A percentile compares a stretch with the other conserved stretches of the same genome.
phyloP scores from a whole-genome alignment of 306 rosid species.

The Crotalaria pallida region DNA sequence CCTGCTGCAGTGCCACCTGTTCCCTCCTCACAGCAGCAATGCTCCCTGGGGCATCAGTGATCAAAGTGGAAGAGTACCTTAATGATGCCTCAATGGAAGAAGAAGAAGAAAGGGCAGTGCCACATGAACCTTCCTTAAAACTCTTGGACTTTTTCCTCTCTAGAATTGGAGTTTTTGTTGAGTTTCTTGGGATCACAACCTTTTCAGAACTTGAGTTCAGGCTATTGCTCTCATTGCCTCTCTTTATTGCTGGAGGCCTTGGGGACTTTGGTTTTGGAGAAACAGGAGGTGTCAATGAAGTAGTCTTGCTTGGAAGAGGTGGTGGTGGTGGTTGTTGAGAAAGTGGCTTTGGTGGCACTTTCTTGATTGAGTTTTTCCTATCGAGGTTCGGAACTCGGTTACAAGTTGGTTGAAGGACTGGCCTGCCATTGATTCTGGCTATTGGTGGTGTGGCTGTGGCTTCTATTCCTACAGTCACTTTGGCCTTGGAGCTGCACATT shows the following conservation, averaged over 20 bases:
- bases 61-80: conserved; percentile 69
- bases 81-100: conserved; percentile 51
- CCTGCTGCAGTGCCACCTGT: conserved; percentile 84
- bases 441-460: conserved; percentile 28
- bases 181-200: conserved; percentile 41
- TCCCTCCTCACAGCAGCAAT: conserved; percentile 92
- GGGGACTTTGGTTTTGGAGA: conserved; percentile 81
- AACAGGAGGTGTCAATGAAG: conserved; percentile 49
- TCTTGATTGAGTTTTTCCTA: conserved; percentile 58
- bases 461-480: conserved; percentile 50
- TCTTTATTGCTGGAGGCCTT: conserved; percentile 66
- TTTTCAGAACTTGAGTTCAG: conserved; percentile 63
- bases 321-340: conserved; percentile 31
- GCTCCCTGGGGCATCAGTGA: conserved; percentile 88
- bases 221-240: conserved; percentile 59
- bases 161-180: conserved; percentile 41
- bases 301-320: conserved; percentile 29
- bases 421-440: conserved; percentile 64
- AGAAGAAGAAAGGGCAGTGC: conserved; percentile 13
- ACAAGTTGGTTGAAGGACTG: conserved; percentile 84
- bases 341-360: conserved; percentile 42
- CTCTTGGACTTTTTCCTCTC: conserved; percentile 92
- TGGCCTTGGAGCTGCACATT: conserved; percentile 78
- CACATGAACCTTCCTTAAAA: conserved; percentile 49
- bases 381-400: conserved; percentile 71